These are phyloP conservation scores for Apiospora kogelbergensis DNA, from an alignment of 2,329 filamentous ascomycete genomes.

Conservation along the genomic window DNA sequence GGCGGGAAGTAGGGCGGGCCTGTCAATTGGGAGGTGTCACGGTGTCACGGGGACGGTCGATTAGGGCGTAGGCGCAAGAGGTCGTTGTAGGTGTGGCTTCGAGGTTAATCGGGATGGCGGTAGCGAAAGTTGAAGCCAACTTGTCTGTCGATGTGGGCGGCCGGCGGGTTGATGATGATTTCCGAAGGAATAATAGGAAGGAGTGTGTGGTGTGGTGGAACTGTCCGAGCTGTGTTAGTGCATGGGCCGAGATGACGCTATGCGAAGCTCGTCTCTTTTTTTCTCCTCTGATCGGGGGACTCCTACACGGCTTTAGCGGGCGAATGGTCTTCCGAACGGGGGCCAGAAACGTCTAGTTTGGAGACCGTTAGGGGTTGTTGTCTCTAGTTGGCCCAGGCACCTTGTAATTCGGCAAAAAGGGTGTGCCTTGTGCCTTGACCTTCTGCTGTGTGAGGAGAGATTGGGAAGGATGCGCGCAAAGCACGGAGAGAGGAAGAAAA, in stretches of 20 bases:
- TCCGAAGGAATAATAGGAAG: not conserved
- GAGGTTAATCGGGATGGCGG: not conserved
- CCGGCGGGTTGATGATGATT: slow-evolving; percentile 2
- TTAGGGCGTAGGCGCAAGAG: not conserved
- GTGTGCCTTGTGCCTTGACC: not conserved
- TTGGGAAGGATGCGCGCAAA: not conserved
- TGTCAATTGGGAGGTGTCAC: slow-evolving; percentile 1
- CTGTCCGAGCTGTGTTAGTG: not conserved
- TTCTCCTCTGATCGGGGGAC: not conserved
- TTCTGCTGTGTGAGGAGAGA: not conserved
- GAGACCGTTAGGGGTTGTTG: not conserved
- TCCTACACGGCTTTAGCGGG: slow-evolving; percentile 2
- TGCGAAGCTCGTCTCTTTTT: not conserved
- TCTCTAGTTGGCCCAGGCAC: not conserved
- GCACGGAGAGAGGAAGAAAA: not conserved
- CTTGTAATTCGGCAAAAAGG: too few species aligned
- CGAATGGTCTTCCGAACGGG: not conserved
- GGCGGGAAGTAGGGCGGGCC: not conserved
- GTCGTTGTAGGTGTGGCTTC: not conserved
- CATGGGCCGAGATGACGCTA: not conserved
- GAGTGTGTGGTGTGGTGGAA: slow-evolving; percentile 4
- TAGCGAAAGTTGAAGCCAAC: not conserved
- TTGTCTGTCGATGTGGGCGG: not conserved
- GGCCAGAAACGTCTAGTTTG: not conserved
- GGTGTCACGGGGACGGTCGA: not conserved